Evolutionary conservation across 2,329 filamentous ascomycete species (phyloP).

Genomic region (Aspergillus aculeatus): DNA sequence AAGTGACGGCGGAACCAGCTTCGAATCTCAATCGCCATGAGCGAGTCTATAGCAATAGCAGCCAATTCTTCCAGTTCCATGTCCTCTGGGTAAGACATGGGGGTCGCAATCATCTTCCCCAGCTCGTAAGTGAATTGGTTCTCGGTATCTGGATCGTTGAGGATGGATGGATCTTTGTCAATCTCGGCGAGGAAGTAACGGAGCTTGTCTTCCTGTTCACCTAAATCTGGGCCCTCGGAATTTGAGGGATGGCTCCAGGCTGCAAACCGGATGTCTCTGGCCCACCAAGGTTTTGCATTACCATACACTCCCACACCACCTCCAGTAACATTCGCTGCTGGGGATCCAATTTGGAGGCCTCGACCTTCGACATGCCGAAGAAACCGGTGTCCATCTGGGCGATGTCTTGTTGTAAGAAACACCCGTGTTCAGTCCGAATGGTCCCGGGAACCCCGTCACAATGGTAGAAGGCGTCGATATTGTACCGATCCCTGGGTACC

Average conservation of each 20-base stretch:
- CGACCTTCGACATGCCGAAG: slow-evolving; percentile 27
- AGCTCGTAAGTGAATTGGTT: slow-evolving; percentile 10
- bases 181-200: slow-evolving; percentile 7
- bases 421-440: slow-evolving; percentile 10
- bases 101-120: slow-evolving; percentile 11
- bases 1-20: slow-evolving; percentile 27
- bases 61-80: slow-evolving; percentile 25
- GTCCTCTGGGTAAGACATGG: slow-evolving; percentile 10
- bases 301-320: slow-evolving; percentile 32
- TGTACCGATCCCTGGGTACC: slow-evolving; percentile 25
- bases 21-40: slow-evolving; percentile 32
- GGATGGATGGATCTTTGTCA: slow-evolving; percentile 6
- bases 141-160: slow-evolving; percentile 11
- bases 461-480: slow-evolving; percentile 22
- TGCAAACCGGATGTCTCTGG: slow-evolving; percentile 9
- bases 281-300: neutral
- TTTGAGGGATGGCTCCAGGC: slow-evolving; percentile 6
- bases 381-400: slow-evolving; percentile 15
- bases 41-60: slow-evolving; percentile 25
- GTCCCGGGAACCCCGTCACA: neutral
- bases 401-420: slow-evolving; percentile 24
- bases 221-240: neutral
- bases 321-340: slow-evolving; percentile 36
- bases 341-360: slow-evolving; percentile 31
- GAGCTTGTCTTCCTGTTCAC: slow-evolving; percentile 1